Evolutionary conservation across 2,329 filamentous ascomycete genomes (phyloP).

Genomic region (Fusarium sterilihyphosum): DNA sequence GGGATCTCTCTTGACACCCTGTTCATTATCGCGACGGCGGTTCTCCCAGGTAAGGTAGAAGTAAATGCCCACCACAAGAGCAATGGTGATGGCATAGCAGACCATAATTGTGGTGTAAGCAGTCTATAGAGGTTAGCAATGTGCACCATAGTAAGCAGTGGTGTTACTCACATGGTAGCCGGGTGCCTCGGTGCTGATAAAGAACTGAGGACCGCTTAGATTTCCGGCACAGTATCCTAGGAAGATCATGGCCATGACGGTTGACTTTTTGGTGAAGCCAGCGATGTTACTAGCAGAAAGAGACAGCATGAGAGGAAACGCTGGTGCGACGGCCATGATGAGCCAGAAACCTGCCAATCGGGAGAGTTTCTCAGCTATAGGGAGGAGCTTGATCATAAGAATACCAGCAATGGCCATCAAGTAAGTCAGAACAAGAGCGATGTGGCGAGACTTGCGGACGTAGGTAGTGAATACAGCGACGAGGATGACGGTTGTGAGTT

Average conservation of each 20-base stretch:
- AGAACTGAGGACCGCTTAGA: constrained; percentile 3
- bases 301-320: constrained; percentile 3
- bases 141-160: accelerated
- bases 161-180: neutral
- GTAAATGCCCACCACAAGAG: neutral
- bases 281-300: constrained; percentile 8
- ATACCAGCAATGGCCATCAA: constrained; percentile 10
- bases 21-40: constrained; percentile 1
- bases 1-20: constrained; percentile 4
- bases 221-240: constrained; percentile 15
- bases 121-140: neutral
- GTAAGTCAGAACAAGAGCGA: constrained; percentile 5
- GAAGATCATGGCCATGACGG: constrained; percentile 17
- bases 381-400: constrained; percentile 11
- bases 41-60: constrained; percentile 4
- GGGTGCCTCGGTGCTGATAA: neutral
- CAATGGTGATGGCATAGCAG: constrained; percentile 3
- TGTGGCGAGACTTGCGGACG: constrained; percentile 1
- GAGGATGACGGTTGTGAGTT: constrained; percentile 4
- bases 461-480: constrained; percentile 4
- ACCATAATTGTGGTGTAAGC: constrained; percentile 5
- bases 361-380: neutral
- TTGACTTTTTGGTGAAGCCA: constrained; percentile 9
- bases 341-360: constrained; percentile 8
- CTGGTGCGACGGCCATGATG: neutral